Percentiles rank a stretch among this genome's conserved stretches.
Evolutionary conservation across 129 eudicot genomes (phyloP).

Genomic region (Silybum marianum): DNA sequence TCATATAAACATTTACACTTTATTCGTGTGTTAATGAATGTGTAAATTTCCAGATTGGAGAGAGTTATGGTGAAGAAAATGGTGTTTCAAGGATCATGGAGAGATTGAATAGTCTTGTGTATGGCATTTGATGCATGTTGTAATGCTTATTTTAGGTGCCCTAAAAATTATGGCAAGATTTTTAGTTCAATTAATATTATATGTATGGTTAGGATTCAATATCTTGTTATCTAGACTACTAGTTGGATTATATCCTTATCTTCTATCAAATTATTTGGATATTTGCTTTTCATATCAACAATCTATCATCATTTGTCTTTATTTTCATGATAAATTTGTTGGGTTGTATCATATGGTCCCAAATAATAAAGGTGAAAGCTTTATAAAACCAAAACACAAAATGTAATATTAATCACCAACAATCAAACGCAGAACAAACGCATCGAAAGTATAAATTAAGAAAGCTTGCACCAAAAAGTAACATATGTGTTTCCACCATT

Average conservation of each 20-base stretch:
- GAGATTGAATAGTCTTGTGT: conserved; percentile 24
- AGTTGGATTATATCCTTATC: conserved; percentile 21
- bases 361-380: not conserved
- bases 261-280: not conserved
- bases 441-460: not conserved
- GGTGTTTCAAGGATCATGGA: conserved; percentile 37
- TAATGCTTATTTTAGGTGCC: not conserved
- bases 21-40: not conserved
- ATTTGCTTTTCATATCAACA: not conserved
- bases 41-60: conserved; percentile 29
- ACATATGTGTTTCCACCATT: not conserved
- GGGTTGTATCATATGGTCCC: not conserved
- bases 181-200: not conserved
- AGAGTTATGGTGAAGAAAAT: conserved; percentile 22
- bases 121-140: conserved; percentile 25
- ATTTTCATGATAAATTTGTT: not conserved
- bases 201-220: conserved; percentile 20
- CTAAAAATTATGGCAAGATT: conserved; percentile 2
- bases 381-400: not conserved
- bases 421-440: not conserved
- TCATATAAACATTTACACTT: not conserved
- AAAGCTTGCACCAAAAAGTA: not conserved
- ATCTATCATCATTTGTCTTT: not conserved
- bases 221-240: not conserved
- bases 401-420: not conserved